Evolutionary conservation across 2,329 filamentous ascomycete species (phyloP).

Genomic region (Colletotrichum plurivorum): DNA sequence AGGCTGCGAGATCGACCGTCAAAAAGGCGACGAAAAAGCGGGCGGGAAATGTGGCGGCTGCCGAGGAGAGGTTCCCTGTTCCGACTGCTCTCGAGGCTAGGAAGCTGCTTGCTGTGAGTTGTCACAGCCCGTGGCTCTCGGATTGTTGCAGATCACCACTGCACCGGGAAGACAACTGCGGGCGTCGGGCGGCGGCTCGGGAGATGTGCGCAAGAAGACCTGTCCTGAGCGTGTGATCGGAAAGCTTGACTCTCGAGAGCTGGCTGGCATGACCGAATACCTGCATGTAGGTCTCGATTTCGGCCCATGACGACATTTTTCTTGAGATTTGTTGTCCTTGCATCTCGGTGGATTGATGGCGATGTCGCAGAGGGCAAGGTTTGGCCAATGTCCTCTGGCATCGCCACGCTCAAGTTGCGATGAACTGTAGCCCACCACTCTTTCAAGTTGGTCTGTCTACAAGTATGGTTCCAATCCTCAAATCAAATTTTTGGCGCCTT

Average conservation of each 20-base stretch:
- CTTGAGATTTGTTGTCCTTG: not conserved
- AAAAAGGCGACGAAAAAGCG: not conserved
- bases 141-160: constrained; percentile 21
- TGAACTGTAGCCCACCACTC: not conserved
- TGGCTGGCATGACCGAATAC: not conserved
- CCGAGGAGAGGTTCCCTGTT: constrained; percentile 12
- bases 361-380: not conserved
- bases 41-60: constrained; percentile 18
- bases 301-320: constrained; percentile 17
- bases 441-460: no score
- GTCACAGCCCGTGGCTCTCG: not conserved
- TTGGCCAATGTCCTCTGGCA: not conserved
- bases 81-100: not conserved
- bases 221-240: not conserved
- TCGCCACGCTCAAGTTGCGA: constrained; percentile 18
- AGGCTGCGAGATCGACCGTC: constrained; percentile 1
- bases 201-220: constrained; percentile 20
- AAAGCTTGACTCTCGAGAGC: constrained; percentile 26
- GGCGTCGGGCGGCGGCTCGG: constrained; percentile 4
- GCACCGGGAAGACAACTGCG: constrained; percentile 2
- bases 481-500: no score
- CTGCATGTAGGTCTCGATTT: not conserved
- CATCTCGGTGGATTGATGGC: not conserved
- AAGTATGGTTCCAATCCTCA: not conserved
- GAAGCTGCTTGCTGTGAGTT: constrained; percentile 17